Percentiles rank a stretch among this genome's conserved stretches.
Evolutionary conservation across 2,329 filamentous ascomycete species (phyloP).

Genomic region (Colletotrichum navitas): DNA sequence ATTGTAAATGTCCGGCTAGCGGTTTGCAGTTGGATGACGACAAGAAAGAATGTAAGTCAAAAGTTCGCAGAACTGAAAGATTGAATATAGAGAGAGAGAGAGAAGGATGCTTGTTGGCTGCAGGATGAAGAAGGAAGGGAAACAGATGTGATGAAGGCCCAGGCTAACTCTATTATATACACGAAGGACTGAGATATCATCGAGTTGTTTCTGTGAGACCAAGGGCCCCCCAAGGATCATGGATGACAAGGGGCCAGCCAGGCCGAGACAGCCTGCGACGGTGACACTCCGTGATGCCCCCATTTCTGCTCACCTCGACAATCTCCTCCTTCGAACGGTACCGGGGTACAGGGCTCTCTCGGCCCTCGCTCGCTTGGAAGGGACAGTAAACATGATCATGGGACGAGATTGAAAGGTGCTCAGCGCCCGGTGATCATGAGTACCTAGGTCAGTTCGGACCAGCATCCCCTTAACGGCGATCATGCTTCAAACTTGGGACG

Average conservation of each 20-base stretch:
- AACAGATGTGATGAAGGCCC: slow-evolving; percentile 21
- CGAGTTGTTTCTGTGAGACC: slow-evolving; percentile 27
- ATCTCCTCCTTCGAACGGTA: background rate
- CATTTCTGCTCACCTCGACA: background rate
- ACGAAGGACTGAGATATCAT: background rate
- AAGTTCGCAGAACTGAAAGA: slow-evolving; percentile 56
- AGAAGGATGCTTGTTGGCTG: slow-evolving; percentile 46
- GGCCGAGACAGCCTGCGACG: slow-evolving; percentile 35
- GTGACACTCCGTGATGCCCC: slow-evolving; percentile 24
- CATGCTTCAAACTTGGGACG: slow-evolving; percentile 36
- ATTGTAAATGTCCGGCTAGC: slow-evolving; percentile 43
- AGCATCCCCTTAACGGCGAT: slow-evolving; percentile 36
- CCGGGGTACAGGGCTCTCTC: background rate
- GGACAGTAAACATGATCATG: slow-evolving; percentile 20
- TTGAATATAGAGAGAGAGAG: slow-evolving; percentile 43
- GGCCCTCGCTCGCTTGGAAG: background rate
- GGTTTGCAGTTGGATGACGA: slow-evolving; percentile 41
- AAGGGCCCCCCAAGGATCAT: background rate
- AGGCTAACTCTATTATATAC: slow-evolving; percentile 30
- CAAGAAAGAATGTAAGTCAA: slow-evolving; percentile 47
- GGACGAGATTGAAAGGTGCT: slow-evolving; percentile 4
- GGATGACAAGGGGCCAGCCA: slow-evolving; percentile 2
- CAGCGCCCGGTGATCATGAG: background rate
- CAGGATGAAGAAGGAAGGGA: slow-evolving; percentile 42
- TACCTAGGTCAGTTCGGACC: slow-evolving; percentile 14